Base-by-base conservation (phyloP, 352 stramenopile genomes). In the Globisporangium ultimum region DNA sequence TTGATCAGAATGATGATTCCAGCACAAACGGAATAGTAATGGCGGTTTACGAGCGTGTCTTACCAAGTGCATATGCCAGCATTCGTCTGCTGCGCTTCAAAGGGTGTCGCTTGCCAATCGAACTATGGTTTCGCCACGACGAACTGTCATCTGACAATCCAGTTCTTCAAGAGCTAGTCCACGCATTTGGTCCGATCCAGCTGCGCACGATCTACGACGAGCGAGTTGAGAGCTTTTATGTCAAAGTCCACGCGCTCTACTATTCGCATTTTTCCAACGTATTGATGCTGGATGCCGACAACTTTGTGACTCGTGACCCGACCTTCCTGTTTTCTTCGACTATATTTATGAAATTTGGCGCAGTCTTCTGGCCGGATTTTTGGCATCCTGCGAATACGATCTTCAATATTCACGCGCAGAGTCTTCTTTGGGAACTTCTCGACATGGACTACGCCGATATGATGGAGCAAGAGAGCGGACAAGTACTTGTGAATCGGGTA, bases 321-420 rank as follows among this genome's bases (percentile, higher is more conserved):
- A 77, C 75, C n/a, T 62, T 62, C 10, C 50, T 85, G 15, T 85
- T 85, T 21, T 49, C 61, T 7, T 70, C 69, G 2, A 32, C 43
- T 13, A 46, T 46, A 18, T 73, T 81, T 62, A 62, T 67, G 45
- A 48, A 53, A 5, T 63, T 66, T 22, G 72, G 72, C 9, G 75
- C 72, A 11, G 64, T 80, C 3, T 85, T 85, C 52, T 85, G 28
- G 28, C 28, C 28, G 8, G 28, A 36, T 10, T 36, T 36, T 36
- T 36, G 28, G 28, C 28, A 10, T 72, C 72, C 75, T 0, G 68
- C 58, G 24, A 80, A 85, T 53, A 76, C 70, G 2, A 83, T 83
- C 43, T 85, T 85, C 63, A 84, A 84, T 20, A 64, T 85, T 18
- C 75, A 85, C 53, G 72, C 67, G n/a, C 70, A 82, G 40, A 82